Percentiles rank a stretch among this genome's conserved stretches.
Evolutionary conservation across 129 eudicot species (phyloP).

Genomic region (Flaveria robusta): DNA sequence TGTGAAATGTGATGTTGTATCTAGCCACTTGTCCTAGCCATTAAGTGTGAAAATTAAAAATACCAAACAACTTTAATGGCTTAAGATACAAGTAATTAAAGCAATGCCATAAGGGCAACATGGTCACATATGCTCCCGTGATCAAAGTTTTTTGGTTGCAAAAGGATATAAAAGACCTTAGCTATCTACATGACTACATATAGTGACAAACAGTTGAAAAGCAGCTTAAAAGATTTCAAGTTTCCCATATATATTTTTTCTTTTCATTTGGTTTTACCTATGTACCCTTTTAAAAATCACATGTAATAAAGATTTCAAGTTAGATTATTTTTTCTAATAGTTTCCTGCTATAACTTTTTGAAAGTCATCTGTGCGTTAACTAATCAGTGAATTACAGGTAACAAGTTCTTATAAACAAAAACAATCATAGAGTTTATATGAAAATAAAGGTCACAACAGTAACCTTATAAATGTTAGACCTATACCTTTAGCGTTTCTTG

Average conservation of each 20-base stretch:
- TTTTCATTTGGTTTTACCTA: background rate
- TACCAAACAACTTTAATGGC: background rate
- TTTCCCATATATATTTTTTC: background rate
- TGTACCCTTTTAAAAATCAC: no score
- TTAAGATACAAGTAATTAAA: background rate
- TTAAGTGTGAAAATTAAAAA: background rate
- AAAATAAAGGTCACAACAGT: no score
- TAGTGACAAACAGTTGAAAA: constrained; percentile 13
- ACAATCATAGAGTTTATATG: no score
- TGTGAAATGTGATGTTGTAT: background rate
- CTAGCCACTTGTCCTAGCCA: background rate
- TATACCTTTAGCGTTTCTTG: no score
- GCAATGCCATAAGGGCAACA: background rate
- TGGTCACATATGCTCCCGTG: constrained; percentile 17
- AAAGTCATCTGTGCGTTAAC: no score
- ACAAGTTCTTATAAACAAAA: no score
- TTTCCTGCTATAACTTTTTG: no score
- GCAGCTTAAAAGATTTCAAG: background rate
- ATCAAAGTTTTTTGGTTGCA: constrained; percentile 22
- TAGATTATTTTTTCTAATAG: no score
- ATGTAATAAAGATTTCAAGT: no score
- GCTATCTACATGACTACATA: no score
- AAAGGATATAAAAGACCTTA: background rate
- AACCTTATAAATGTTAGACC: no score
- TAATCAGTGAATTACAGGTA: no score